Percentiles rank a stretch among this genome's conserved stretches.
Evolutionary conservation across 495 filamentous ascomycete genomes (phyloP).

Genomic region (Apodospora peruviana): DNA sequence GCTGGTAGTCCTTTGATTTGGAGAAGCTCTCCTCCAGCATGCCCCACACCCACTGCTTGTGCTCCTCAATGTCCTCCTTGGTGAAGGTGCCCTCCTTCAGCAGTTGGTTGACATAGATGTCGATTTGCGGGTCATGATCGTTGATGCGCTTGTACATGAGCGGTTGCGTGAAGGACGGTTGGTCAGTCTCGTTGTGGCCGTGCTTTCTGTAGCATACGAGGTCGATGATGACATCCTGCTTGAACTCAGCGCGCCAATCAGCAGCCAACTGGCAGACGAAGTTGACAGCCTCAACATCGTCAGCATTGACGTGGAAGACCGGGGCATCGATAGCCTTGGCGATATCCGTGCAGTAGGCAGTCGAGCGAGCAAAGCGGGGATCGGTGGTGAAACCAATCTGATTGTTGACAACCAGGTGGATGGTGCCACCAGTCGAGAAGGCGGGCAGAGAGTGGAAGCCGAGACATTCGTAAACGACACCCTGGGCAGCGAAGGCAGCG

Average conservation of each 20-base stretch:
- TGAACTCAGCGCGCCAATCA: conserved; percentile 97
- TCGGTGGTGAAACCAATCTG: conserved; percentile 99
- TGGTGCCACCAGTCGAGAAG: conserved; percentile 95
- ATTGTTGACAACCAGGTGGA: conserved; percentile 98
- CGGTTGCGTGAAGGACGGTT: conserved; percentile 98
- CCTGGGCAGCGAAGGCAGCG: conserved; percentile 92
- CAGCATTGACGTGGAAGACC: conserved; percentile 97
- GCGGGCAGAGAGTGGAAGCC: conserved; percentile 92
- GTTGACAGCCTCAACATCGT: conserved; percentile 97
- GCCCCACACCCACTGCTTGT: conserved; percentile 99
- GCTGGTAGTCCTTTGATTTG: conserved; percentile 95
- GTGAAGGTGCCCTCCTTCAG: conserved; percentile 89
- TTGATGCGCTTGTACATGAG: conserved; percentile 98
- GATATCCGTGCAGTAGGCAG: conserved; percentile 97
- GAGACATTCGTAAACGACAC: conserved; percentile 96
- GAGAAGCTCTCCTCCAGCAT: conserved; percentile 97
- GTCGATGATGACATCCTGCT: conserved; percentile 94
- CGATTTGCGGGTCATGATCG: conserved; percentile 69
- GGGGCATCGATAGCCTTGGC: conserved; percentile 97
- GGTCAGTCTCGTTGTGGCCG: conserved; percentile 98
- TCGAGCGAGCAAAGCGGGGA: conserved; percentile 92
- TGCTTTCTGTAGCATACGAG: conserved; percentile 98
- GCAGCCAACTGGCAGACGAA: conserved; percentile 95
- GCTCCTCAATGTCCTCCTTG: conserved; percentile 95
- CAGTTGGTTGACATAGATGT: conserved; percentile 84